Percentiles rank a stretch among this genome's conserved stretches.
phyloP scores from a whole-genome alignment of 2,329 filamentous ascomycete genomes.

The Pseudocercospora pini-densiflorae region DNA sequence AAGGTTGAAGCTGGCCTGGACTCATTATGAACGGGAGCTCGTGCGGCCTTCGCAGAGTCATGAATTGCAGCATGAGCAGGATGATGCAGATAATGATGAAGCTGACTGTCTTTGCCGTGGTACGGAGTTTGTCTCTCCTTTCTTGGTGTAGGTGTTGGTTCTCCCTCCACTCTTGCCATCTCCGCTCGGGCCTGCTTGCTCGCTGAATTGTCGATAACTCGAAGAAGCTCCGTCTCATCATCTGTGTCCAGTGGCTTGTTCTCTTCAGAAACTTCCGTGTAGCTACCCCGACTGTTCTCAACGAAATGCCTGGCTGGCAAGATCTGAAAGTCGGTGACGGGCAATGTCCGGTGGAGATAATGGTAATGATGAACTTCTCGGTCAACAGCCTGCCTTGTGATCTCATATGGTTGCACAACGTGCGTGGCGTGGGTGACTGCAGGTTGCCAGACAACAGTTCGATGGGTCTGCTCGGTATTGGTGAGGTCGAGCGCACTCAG shows the following conservation, averaged over 20 bases:
- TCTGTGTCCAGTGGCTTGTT: not conserved
- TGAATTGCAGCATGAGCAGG: not conserved
- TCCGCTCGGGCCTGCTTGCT: not conserved
- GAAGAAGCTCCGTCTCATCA: not conserved
- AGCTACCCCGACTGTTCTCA: constrained; percentile 30
- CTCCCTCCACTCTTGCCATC: not conserved
- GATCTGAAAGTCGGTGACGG: constrained; percentile 58
- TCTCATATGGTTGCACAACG: constrained; percentile 18
- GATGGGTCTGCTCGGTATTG: constrained; percentile 17
- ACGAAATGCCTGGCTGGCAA: constrained; percentile 59
- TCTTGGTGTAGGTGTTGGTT: not conserved
- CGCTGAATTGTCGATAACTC: not conserved
- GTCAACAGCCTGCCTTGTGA: constrained; percentile 41
- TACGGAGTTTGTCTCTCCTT: not conserved
- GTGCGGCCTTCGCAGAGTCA: not conserved
- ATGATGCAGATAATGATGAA: not conserved
- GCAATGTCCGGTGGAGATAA: constrained; percentile 56
- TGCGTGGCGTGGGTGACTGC: constrained; percentile 19
- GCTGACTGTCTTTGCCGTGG: not conserved
- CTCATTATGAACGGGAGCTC: not conserved
- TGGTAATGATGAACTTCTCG: constrained; percentile 61
- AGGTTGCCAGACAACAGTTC: constrained; percentile 16
- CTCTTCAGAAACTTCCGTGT: constrained; percentile 16
- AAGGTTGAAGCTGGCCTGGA: not conserved
- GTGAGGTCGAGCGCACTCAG: constrained; percentile 15